Evolutionary conservation across 331 rosid genomes (phyloP).

Genomic region (Quercus phellos): DNA sequence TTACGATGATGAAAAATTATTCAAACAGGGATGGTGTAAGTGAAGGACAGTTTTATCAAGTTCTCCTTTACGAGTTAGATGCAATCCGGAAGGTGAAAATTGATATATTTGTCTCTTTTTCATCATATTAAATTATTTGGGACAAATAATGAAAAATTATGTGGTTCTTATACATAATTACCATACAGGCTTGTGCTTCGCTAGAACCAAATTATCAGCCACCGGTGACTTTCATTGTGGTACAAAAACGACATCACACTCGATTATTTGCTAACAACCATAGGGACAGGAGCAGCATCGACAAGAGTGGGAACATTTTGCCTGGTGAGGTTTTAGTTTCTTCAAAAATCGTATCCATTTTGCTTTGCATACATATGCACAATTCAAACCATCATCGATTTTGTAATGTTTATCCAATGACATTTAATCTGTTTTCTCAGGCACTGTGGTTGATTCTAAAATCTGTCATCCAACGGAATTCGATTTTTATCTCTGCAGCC

Average conservation of each 20-base stretch:
- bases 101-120: slow-evolving; percentile 6
- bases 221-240: slow-evolving; percentile 92
- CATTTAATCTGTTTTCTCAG: slow-evolving; percentile 36
- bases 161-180: slow-evolving; percentile 14
- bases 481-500: slow-evolving; percentile 99
- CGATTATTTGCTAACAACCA: slow-evolving; percentile 81
- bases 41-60: slow-evolving; percentile 98
- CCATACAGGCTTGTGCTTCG: slow-evolving; percentile 85
- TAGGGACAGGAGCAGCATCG: slow-evolving; percentile 78
- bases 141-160: background rate
- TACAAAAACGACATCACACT: slow-evolving; percentile 95
- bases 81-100: slow-evolving; percentile 86
- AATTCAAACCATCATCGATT: background rate
- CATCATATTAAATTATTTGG: background rate
- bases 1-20: background rate
- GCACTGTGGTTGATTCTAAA: slow-evolving; percentile 91
- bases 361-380: background rate
- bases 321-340: slow-evolving; percentile 55
- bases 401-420: background rate
- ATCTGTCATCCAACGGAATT: slow-evolving; percentile 97
- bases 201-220: slow-evolving; percentile 98
- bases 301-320: slow-evolving; percentile 87
- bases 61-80: slow-evolving; percentile 85
- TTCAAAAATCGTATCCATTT: background rate
- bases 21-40: slow-evolving; percentile 91